Evolutionary conservation across 805 yeast species (phyloP).

Genomic region (Metschnikowia bowlesiae): DNA sequence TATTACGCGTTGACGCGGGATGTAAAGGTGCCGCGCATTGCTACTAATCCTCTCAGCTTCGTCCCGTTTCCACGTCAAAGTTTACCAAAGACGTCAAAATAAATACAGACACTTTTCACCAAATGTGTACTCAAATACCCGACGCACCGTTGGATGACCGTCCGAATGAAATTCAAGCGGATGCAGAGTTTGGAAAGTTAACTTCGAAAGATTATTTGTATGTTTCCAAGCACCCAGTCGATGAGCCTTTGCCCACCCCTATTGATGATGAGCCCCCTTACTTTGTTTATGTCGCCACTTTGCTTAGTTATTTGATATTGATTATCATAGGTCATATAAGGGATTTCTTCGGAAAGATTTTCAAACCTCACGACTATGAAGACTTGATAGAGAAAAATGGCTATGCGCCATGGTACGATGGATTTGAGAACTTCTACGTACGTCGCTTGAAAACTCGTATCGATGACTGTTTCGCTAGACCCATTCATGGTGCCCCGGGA

Average conservation of each 20-base stretch:
- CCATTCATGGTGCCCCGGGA: conserved; percentile 98
- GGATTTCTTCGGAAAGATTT: conserved; percentile 78
- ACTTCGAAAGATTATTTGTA: conserved; percentile 63
- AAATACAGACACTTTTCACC: background rate
- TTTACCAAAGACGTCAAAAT: background rate
- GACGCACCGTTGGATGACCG: conserved; percentile 37
- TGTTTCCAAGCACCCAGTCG: conserved; percentile 52
- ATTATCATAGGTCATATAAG: conserved; percentile 86
- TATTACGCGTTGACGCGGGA: background rate
- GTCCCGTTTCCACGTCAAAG: background rate
- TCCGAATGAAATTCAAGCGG: conserved; percentile 33
- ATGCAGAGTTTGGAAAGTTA: conserved; percentile 69
- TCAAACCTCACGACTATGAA: conserved; percentile 59
- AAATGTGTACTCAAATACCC: conserved; percentile 27
- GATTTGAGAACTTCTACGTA: conserved; percentile 88
- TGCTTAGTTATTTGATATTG: conserved; percentile 76
- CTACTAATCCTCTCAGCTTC: background rate
- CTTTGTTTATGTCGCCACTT: conserved; percentile 72
- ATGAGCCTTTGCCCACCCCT: conserved; percentile 58
- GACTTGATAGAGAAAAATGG: conserved; percentile 79
- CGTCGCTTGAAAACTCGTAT: conserved; percentile 87
- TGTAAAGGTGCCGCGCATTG: background rate
- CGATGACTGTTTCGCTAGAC: conserved; percentile 93
- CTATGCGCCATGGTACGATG: conserved; percentile 92
- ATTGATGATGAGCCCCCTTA: conserved; percentile 86